Base-by-base conservation (phyloP, 2,329 filamentous ascomycete species). In the Tolypocladium sp. region DNA sequence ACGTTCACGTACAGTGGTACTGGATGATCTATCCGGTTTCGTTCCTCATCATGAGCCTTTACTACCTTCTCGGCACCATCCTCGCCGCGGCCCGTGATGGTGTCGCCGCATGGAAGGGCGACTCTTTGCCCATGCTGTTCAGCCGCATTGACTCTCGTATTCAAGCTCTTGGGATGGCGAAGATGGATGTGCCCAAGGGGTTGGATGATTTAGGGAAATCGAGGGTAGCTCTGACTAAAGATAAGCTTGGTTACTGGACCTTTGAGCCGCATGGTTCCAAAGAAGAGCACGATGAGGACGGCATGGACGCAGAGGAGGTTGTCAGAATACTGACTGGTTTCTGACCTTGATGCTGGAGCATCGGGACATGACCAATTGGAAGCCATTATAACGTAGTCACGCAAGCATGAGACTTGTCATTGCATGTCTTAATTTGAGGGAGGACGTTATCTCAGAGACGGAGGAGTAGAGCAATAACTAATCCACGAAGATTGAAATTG, bases 81-180 rank as follows among this genome's bases (percentile, higher is more conserved):
- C 63, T 66, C 60, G 68, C 67, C n/a, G 70, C 69, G 20, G 68
- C 71, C 33, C 68, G 68, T 35, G 70, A 74, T 58, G 68, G 66
- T 3, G 69, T 76, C 6, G 70, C 68, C 30, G 71, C 70, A 5
- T 75, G 73, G 73, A 76, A 76, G 58, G 66, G 69, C 25, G 70
- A 72, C 52, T 73, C 71, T 15, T 60, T 76, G 58, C 73, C 73
- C 1, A 73, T 76, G 72, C 60, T 75, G 10, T 76, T 76, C 57
- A 73, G 70, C 54, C 67, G 68, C 8, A 70, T 76, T 22, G 70
- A 75, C 49, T 63, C 65, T 7, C 65, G 65, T 33, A 73, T 75
- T 38, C 67, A 71, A 22, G 65, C 60, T 3, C 66, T 66, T 15
- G 70, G 73, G 6, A 57, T 60, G 1, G 63, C 71, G 46, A 71